These are phyloP conservation scores for Iberis pinnata DNA, from an alignment of 345 rosid genomes.

Conservation along the genomic window DNA sequence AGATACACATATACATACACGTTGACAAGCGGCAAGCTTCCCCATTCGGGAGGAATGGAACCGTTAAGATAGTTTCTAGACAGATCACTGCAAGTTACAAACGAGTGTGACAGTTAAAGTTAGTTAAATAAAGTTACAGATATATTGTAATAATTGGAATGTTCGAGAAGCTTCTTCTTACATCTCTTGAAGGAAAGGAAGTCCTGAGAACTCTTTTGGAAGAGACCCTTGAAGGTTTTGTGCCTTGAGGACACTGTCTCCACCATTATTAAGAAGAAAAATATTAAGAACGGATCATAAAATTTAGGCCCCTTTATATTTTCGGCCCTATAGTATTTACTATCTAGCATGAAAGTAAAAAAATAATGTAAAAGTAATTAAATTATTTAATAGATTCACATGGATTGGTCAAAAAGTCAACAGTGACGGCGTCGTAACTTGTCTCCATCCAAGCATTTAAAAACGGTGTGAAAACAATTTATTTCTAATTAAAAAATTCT, in stretches of 20 bases:
- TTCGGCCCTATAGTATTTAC: conserved; percentile 5
- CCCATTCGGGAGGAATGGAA: conserved; percentile 48
- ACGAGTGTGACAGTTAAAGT: conserved; percentile 8
- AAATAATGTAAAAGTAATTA: no score
- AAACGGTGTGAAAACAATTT: no score
- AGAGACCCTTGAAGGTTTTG: conserved; percentile 42
- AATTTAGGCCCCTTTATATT: not conserved
- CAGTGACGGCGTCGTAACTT: conserved; percentile 10
- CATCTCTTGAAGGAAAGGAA: conserved; percentile 43
- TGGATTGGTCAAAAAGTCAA: conserved; percentile 20
- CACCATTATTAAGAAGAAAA: not conserved
- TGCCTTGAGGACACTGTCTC: conserved; percentile 38
- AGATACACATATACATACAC: conserved; percentile 28
- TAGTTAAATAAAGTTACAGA: no score
- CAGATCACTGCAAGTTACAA: conserved; percentile 36
- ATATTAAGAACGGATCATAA: not conserved
- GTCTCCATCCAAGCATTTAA: no score
- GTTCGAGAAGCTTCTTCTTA: conserved; percentile 27
- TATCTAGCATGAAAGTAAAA: no score
- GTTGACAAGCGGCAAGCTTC: conserved; percentile 27
- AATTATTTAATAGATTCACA: no score
- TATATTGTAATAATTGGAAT: not conserved
- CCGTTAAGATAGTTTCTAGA: conserved; percentile 48
- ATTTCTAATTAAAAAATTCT: no score
- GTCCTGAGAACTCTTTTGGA: conserved; percentile 37